Evolutionary conservation across 1,139 yeast species (phyloP).

Genomic region (Yamadazyma triangularis): DNA sequence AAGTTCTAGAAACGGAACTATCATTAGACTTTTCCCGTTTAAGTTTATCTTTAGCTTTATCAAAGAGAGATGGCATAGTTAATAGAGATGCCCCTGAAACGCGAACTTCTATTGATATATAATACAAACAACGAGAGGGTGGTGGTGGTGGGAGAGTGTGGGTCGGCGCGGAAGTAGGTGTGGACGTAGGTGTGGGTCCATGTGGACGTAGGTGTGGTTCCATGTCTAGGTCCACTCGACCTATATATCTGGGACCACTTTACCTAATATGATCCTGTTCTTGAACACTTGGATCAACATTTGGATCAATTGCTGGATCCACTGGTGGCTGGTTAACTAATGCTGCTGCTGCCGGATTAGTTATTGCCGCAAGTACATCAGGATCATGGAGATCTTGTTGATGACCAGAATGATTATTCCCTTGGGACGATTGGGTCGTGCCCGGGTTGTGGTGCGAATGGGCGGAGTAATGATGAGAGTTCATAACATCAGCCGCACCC

Average conservation of each 20-base stretch:
- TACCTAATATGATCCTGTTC: conserved; percentile 36
- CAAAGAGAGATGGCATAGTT: conserved; percentile 7
- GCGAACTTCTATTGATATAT: conserved; percentile 1
- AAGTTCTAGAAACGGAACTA: conserved; percentile 4
- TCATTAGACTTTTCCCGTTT: no score
- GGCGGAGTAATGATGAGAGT: conserved; percentile 12
- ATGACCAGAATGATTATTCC: conserved; percentile 19
- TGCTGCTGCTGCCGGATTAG: conserved; percentile 23
- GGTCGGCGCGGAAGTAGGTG: no score
- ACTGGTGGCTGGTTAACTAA: conserved; percentile 29
- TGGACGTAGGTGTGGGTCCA: no score
- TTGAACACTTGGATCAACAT: conserved; percentile 35
- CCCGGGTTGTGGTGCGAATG: conserved; percentile 11
- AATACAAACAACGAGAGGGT: neutral
- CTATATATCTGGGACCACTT: no score
- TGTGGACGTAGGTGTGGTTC: no score
- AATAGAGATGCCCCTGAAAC: no score
- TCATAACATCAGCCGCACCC: conserved; percentile 9
- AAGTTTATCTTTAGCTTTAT: conserved; percentile 9
- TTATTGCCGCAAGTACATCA: conserved; percentile 46
- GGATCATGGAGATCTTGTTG: conserved; percentile 40
- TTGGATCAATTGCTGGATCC: conserved; percentile 42
- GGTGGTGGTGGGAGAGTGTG: neutral
- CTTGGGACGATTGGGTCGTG: conserved; percentile 14
- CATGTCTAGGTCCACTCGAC: no score